These are phyloP conservation scores for Russula ochroleuca DNA, from an alignment of 768 basidiomycete genomes.

Conservation along the genomic window DNA sequence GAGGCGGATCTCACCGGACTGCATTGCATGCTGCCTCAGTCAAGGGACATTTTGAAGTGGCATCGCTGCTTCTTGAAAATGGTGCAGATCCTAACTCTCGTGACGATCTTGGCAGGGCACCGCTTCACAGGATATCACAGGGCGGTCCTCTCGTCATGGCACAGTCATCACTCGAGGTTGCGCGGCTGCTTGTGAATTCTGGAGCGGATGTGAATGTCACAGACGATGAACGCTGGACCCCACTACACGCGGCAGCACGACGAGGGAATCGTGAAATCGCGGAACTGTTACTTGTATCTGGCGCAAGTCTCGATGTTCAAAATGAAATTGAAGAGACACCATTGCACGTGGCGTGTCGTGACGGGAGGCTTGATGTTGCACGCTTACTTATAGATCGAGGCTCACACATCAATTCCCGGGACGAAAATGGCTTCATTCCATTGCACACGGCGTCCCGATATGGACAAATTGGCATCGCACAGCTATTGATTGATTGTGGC, in stretches of 20 bases:
- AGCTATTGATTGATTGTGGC: background rate
- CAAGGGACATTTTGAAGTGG: background rate
- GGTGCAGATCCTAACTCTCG: conserved; percentile 5
- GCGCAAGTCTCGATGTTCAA: background rate
- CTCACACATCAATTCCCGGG: background rate
- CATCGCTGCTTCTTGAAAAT: background rate
- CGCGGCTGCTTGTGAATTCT: background rate
- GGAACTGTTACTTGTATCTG: background rate
- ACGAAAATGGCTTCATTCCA: background rate
- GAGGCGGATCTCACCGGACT: background rate
- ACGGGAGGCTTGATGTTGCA: background rate
- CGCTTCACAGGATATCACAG: background rate
- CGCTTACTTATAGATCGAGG: background rate
- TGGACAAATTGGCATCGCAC: background rate
- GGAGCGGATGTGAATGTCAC: background rate
- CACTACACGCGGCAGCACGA: conserved; percentile 6
- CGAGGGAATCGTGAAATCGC: background rate
- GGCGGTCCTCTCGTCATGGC: background rate
- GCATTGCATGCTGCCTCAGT: background rate
- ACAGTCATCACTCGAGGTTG: background rate
- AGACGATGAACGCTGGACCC: conserved; percentile 2
- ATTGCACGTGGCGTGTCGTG: background rate
- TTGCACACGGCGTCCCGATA: background rate
- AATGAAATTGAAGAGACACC: background rate
- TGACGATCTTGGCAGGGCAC: background rate